Evolutionary conservation across 139 green algal species (phyloP).

Genomic region (Tetradesmus lagerheimii): DNA sequence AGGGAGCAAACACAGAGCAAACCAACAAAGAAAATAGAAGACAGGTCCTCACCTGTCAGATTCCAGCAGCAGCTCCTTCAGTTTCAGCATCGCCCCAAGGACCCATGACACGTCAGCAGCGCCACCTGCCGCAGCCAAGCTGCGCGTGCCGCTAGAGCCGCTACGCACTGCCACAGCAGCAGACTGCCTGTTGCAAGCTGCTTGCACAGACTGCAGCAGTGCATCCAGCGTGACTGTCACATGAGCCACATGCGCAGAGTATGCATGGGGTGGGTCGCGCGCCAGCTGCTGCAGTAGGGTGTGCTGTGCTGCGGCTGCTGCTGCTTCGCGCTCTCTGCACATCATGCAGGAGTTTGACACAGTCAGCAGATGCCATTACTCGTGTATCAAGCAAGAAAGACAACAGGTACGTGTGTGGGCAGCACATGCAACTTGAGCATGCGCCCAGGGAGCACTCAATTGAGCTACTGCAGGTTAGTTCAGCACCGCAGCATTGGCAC

Average conservation of each 20-base stretch:
- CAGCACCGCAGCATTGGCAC: no score
- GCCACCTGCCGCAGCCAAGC: not conserved
- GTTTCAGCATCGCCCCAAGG: slow-evolving; percentile 2
- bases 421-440: no score
- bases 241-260: slow-evolving; percentile 20
- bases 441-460: no score
- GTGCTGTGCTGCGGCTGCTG: slow-evolving; percentile 43
- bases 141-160: not conserved
- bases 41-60: slow-evolving; percentile 24
- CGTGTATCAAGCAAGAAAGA: no score
- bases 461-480: no score
- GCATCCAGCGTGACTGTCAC: slow-evolving; percentile 9
- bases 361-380: no score
- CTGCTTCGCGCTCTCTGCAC: slow-evolving; percentile 65
- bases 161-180: not conserved
- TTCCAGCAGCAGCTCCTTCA: slow-evolving; percentile 45
- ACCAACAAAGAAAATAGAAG: no score
- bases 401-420: no score
- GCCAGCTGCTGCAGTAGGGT: slow-evolving; percentile 29
- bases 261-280: not conserved
- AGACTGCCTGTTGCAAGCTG: slow-evolving; percentile 15
- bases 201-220: slow-evolving; percentile 2
- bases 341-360: not conserved
- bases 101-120: slow-evolving; percentile 34
- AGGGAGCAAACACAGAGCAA: no score